Base-by-base conservation (phyloP, 2,329 filamentous ascomycete genomes). In the Fusarium sp. region DNA sequence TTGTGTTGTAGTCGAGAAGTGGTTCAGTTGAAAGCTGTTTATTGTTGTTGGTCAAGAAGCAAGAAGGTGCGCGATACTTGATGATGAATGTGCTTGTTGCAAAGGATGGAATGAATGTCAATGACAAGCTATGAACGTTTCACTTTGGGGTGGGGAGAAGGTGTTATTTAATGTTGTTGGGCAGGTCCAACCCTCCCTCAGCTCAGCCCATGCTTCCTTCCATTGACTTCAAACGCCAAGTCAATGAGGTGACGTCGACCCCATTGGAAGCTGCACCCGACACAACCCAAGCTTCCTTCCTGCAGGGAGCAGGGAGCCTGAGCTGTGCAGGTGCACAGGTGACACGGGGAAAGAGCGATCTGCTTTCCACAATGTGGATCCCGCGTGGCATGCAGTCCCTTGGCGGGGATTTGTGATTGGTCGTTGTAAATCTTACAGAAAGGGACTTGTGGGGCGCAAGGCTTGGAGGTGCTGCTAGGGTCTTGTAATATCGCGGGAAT, bases 331-430 rank as follows among this genome's bases (percentile, higher is more conserved):
- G 48, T 51, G 58, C 29, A 53, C 65, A 69, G 63, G 48, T 66
- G 65, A 69, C 56, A 66, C 25, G 54, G 63, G 49, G 63, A 57
- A 66, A 23, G 65, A 63, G 50, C 41, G 66, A 69, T 69, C 65
- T 58, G 21, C 50, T 37, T 23, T n/a, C 50, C 65, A 53, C n/a
- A 18, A 10, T 51, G 42, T 69, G 65, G 65, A 39, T 40, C 23
- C 42, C 5, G 37, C 20, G 41, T 66, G 60, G 65, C 47, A 68
- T 69, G 47, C 42, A 46, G 21, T 11, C 18, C 23, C 46, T 39
- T 39, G 29, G 23, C 17, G 35, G 41, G 14, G 25, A 25, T 25
- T 39, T 37, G 11, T 46, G 13, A 67, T 67, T 67, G 41, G 63
- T 2, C 18, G 4, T 17, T 3, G 5, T 9, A 11, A 6, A 18